A percentile compares a stretch with the other conserved stretches of the same genome.
phyloP scores from a whole-genome alignment of 208 protist species.

The Entamoeba histolytica region DNA sequence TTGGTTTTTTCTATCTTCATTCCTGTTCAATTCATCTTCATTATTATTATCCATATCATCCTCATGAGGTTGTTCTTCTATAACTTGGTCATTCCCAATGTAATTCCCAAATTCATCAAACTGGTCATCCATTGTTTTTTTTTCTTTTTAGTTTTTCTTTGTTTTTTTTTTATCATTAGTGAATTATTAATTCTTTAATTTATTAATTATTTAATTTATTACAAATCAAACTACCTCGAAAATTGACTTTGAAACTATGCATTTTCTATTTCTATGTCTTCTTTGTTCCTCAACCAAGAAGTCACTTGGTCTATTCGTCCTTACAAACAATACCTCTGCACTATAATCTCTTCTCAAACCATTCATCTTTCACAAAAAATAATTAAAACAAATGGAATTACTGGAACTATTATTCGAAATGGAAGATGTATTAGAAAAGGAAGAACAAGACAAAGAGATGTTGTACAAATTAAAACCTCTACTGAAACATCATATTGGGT shows the following conservation, averaged over 20 bases:
- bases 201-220: too few relatives aligned
- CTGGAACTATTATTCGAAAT: neutral
- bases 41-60: neutral
- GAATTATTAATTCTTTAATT: too few relatives aligned
- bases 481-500: neutral
- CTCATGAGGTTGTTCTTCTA: too few relatives aligned
- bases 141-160: neutral
- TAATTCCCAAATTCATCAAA: neutral
- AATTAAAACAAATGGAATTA: neutral
- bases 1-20: neutral
- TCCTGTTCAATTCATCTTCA: too few relatives aligned
- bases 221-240: too few relatives aligned
- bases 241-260: too few relatives aligned
- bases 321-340: neutral
- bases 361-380: neutral
- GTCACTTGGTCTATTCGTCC: neutral
- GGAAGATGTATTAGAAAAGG: neutral
- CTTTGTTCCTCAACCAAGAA: neutral
- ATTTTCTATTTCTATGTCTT: neutral
- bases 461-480: neutral
- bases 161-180: too few relatives aligned
- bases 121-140: neutral
- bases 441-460: neutral
- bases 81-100: neutral
- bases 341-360: neutral